Evolutionary conservation across 106 monocot species (phyloP), one percentile per base, ranked within the genome.

Genomic region (Acorus gramineus): DNA sequence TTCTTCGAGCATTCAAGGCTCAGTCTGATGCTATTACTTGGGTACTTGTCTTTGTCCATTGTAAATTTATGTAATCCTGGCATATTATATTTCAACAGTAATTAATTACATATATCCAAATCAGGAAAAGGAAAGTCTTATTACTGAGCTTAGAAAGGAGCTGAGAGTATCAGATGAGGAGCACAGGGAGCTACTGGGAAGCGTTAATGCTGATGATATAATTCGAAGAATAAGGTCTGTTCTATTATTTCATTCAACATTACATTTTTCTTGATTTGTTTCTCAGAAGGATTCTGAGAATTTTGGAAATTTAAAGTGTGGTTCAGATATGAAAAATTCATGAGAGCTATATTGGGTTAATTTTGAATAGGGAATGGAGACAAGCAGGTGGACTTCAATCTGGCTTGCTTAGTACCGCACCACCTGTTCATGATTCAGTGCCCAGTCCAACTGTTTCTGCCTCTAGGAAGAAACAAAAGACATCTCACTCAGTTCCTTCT

Each of bases 61-160:
- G 13, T 50, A 11, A 12, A 3, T 54, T 60, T 44, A 56, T 55
- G 2, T 13, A 3, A 12, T 54, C 11, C 4, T 43, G 50, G 53
- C 10, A 45, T 46, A 42, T 66, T 62, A 53, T 6, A 64, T 50
- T n/a, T 52, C 48, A 8, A 45, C 14, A 10, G 14, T 47, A 7
- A 58, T 69, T 2, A 42, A 58, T 49, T 60, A 65, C 7, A 14
- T 64, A 47, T 70, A 4, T 42, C 51, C 44, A 12, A 42, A 64
- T 55, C 64, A 93, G 93, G 93, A 89, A 59, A 93, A 93, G 68
- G 89, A 93, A 73, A 73, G 77, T 71, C 71, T 93, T 67, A 93
- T 93, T 50, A 93, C 89, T 48, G 89, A 89, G 66, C 81, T 93
- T 43, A 76, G 93, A 59, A 93, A 81, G 71, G 93, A 93, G 66